Conservation (phyloP, 1,284 basidiomycete genomes). For the Ustilago nuda region DNA sequence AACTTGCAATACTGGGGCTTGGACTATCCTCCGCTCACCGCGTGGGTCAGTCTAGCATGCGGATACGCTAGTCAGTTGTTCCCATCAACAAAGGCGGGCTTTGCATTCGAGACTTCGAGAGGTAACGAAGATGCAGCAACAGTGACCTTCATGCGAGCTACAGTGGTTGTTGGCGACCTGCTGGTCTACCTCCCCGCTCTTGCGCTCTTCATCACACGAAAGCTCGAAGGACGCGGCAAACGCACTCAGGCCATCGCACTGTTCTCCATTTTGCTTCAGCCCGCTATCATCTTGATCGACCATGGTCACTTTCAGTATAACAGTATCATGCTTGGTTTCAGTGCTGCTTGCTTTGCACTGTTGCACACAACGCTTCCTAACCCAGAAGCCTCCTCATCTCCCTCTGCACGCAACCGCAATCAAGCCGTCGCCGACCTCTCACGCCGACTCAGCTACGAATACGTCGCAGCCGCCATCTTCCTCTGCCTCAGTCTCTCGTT, state of each 20-base stretch:
- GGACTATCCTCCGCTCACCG: constrained; percentile 84
- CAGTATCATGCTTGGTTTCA: constrained; percentile 67
- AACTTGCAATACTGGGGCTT: constrained; percentile 90
- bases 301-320: constrained; percentile 86
- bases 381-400: constrained; percentile 32
- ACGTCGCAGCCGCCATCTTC: constrained; percentile 81
- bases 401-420: constrained; percentile 14
- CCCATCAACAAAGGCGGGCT: constrained; percentile 59
- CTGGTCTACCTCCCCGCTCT: constrained; percentile 80
- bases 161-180: constrained; percentile 79
- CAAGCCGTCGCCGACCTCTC: constrained; percentile 57
- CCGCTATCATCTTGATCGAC: constrained; percentile 84
- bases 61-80: constrained; percentile 38
- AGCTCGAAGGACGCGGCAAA: constrained; percentile 57
- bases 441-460: constrained; percentile 63
- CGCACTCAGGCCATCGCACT: constrained; percentile 61
- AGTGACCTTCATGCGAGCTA: constrained; percentile 81
- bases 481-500: constrained; percentile 87
- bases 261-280: constrained; percentile 79
- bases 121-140: constrained; percentile 76
- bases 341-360: constrained; percentile 56
- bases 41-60: constrained; percentile 71
- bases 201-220: constrained; percentile 54
- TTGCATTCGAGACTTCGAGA: constrained; percentile 80
- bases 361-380: constrained; percentile 64